Percentiles rank a stretch among this genome's conserved stretches.
phyloP scores from a whole-genome alignment of 140 eudicot species.

The Anethum foeniculum region DNA sequence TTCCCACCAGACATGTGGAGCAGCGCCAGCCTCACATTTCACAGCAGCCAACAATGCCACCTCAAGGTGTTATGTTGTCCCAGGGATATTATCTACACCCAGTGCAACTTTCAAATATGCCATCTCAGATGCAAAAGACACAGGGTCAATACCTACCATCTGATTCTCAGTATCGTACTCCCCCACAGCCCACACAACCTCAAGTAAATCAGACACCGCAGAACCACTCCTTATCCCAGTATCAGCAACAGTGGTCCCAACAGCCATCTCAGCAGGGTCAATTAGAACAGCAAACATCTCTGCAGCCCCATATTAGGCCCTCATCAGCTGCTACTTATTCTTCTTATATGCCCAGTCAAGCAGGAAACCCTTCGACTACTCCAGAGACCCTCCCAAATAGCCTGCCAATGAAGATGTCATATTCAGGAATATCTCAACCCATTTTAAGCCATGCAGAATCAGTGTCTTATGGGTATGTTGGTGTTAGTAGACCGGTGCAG shows the following conservation, averaged over 20 bases:
- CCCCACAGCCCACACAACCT: slow-evolving; percentile 25
- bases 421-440: slow-evolving; percentile 41
- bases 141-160: slow-evolving; percentile 53
- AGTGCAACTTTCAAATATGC: slow-evolving; percentile 21
- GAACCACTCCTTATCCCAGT: slow-evolving; percentile 33
- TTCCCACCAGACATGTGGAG: slow-evolving; percentile 31
- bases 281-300: slow-evolving; percentile 15
- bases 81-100: slow-evolving; percentile 46
- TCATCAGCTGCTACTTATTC: slow-evolving; percentile 26
- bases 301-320: slow-evolving; percentile 39
- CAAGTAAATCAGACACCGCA: slow-evolving; percentile 40
- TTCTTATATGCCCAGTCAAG: slow-evolving; percentile 31
- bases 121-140: slow-evolving; percentile 31
- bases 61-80: slow-evolving; percentile 38
- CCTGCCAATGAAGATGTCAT: slow-evolving; percentile 50
- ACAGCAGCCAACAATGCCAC: slow-evolving; percentile 45
- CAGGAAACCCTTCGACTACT: slow-evolving; percentile 29
- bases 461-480: slow-evolving; percentile 40
- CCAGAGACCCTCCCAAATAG: slow-evolving; percentile 35
- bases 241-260: slow-evolving; percentile 78
- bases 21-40: slow-evolving; percentile 34
- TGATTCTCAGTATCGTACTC: slow-evolving; percentile 36
- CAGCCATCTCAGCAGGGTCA: slow-evolving; percentile 32
- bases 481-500: slow-evolving; percentile 47
- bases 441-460: slow-evolving; percentile 34